phyloP scores from a whole-genome alignment of 306 rosid species.

The Comarum palustre region DNA sequence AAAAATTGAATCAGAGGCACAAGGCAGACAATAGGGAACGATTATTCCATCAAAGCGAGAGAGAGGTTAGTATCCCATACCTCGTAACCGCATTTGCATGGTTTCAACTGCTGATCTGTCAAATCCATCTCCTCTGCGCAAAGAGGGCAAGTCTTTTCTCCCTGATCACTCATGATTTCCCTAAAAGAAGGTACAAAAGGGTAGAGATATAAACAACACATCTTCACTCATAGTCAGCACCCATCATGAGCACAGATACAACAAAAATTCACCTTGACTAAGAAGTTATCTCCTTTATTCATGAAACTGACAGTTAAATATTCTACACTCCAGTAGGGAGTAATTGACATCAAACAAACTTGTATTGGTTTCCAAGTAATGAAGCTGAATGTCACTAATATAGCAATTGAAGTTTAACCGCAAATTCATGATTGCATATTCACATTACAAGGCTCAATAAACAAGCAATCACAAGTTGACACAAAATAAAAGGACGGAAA shows the following conservation, averaged over 20 bases:
- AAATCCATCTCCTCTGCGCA: constrained; percentile 99
- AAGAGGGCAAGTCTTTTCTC: constrained; percentile 95
- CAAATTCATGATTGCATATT: constrained; percentile 6
- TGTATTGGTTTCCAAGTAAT: background rate
- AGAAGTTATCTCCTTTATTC: no score
- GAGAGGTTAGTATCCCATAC: constrained; percentile 31
- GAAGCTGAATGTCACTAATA: background rate
- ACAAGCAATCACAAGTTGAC: background rate
- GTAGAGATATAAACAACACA: constrained; percentile 8
- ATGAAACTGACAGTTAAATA: background rate
- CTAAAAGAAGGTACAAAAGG: constrained; percentile 16
- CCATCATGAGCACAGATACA: background rate
- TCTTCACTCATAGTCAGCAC: background rate
- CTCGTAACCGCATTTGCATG: constrained; percentile 96
- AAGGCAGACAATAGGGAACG: background rate
- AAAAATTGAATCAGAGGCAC: background rate
- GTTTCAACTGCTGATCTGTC: constrained; percentile 98
- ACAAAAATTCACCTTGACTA: background rate
- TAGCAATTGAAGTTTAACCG: background rate
- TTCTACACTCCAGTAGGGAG: background rate
- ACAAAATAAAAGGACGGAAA: background rate
- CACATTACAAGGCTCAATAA: background rate
- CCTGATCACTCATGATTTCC: constrained; percentile 91
- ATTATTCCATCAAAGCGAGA: background rate
- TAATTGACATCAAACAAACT: background rate